These are phyloP conservation scores for Umbelopsis isabellina DNA, from an alignment of 192 early-diverging fungal species.

Conservation along the genomic window DNA sequence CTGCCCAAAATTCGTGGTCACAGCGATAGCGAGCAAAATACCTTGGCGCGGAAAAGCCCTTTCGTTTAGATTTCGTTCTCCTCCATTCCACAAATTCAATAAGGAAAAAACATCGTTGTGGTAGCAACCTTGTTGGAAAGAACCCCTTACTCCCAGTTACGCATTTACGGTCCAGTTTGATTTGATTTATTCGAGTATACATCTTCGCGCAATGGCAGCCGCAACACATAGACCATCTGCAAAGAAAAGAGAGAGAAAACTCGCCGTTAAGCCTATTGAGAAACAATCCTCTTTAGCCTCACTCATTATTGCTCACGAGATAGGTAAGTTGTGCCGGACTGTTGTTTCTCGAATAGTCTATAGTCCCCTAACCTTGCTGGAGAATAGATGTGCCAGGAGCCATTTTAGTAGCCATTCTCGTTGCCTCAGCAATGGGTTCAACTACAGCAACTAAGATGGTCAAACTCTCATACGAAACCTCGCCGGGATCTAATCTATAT, in stretches of 20 bases:
- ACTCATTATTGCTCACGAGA: slow-evolving; percentile 10
- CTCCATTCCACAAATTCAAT: too few relatives aligned
- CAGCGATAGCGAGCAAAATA: too few relatives aligned
- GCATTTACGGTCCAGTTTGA: not conserved
- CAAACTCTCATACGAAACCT: slow-evolving; percentile 12
- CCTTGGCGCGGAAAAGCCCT: too few relatives aligned
- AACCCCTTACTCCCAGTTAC: not conserved
- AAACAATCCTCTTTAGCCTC: not conserved
- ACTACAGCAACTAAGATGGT: not conserved
- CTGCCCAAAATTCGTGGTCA: too few relatives aligned
- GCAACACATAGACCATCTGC: not conserved
- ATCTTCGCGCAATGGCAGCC: slow-evolving; percentile 2
- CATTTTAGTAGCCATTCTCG: not conserved
- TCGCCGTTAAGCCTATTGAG: not conserved
- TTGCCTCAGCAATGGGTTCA: slow-evolving; percentile 2
- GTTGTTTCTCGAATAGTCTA: not conserved
- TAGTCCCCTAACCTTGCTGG: not conserved
- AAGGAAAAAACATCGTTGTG: too few relatives aligned
- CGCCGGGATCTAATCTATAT: slow-evolving; percentile 31
- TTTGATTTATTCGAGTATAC: not conserved
- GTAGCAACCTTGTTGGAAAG: too few relatives aligned
- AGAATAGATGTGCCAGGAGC: slow-evolving; percentile 8
- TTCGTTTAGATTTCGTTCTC: too few relatives aligned
- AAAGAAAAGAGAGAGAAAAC: slow-evolving; percentile 7
- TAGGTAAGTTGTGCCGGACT: not conserved